phyloP scores from a whole-genome alignment of 495 filamentous ascomycete genomes.

The Letharia columbiana region DNA sequence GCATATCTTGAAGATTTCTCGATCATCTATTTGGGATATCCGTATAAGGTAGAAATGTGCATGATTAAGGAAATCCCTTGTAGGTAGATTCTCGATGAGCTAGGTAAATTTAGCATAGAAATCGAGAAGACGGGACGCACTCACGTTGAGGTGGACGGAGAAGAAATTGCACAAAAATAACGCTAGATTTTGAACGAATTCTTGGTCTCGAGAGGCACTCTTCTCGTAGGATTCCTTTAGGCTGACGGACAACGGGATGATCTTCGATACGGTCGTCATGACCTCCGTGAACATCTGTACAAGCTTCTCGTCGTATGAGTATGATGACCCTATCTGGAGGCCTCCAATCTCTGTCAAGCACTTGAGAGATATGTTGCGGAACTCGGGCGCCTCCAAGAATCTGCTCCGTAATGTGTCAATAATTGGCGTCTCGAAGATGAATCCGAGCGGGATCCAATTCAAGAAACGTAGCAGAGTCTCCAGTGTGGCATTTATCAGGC shows the following conservation, averaged over 20 bases:
- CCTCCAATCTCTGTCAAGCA: constrained; percentile 96
- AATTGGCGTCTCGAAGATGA: constrained; percentile 94
- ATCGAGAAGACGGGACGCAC: constrained; percentile 26
- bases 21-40: constrained; percentile 95
- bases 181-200: constrained; percentile 94
- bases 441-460: constrained; percentile 97
- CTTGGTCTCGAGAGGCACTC: constrained; percentile 89
- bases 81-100: constrained; percentile 92
- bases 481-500: constrained; percentile 83
- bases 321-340: constrained; percentile 67
- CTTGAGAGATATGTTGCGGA: constrained; percentile 93
- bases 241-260: constrained; percentile 82
- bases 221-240: constrained; percentile 79
- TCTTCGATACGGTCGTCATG: constrained; percentile 76
- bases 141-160: constrained; percentile 76
- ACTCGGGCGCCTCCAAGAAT: constrained; percentile 85
- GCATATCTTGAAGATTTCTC: constrained; percentile 99
- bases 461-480: constrained; percentile 92
- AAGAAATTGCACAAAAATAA: constrained; percentile 96
- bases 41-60: constrained; percentile 96
- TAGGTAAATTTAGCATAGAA: constrained; percentile 30
- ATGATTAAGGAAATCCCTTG: constrained; percentile 86
- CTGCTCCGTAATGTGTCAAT: constrained; percentile 88
- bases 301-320: constrained; percentile 84
- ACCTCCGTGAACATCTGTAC: constrained; percentile 97